Conservation (phyloP, 306 rosid genomes). For the Dryas octopetala region DNA sequence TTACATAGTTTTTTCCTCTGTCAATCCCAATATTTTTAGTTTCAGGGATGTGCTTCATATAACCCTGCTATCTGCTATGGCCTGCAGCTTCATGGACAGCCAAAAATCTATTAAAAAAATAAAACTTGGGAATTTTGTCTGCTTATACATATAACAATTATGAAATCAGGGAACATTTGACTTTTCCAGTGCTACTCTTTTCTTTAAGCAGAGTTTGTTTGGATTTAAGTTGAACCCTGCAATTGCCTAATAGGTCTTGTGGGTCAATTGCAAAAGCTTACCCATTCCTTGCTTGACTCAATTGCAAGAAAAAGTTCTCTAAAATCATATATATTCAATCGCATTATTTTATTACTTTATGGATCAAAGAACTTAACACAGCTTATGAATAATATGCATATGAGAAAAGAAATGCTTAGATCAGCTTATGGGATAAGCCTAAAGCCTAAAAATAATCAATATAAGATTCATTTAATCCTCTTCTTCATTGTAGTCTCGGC, state of each 20-base stretch:
- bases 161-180: not conserved
- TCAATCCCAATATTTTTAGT: not conserved
- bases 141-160: not conserved
- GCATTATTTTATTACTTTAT: not conserved
- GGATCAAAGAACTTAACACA: slow-evolving; percentile 8
- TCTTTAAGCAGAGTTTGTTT: too few relatives aligned
- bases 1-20: not conserved
- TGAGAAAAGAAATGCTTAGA: not conserved
- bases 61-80: not conserved
- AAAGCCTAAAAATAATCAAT: too few relatives aligned
- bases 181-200: not conserved
- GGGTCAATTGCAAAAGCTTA: not conserved
- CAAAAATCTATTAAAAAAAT: not conserved
- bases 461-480: not conserved
- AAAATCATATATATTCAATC: too few relatives aligned
- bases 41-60: slow-evolving; percentile 8
- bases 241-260: not conserved
- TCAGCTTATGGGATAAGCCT: not conserved
- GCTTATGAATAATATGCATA: not conserved
- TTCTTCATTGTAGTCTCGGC: slow-evolving; percentile 46
- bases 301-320: too few relatives aligned
- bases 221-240: too few relatives aligned
- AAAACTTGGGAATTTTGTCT: not conserved
- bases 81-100: slow-evolving; percentile 1
- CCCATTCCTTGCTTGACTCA: too few relatives aligned